Conservation (phyloP, 441 rosid species). For the Populus trichocarpa region DNA sequence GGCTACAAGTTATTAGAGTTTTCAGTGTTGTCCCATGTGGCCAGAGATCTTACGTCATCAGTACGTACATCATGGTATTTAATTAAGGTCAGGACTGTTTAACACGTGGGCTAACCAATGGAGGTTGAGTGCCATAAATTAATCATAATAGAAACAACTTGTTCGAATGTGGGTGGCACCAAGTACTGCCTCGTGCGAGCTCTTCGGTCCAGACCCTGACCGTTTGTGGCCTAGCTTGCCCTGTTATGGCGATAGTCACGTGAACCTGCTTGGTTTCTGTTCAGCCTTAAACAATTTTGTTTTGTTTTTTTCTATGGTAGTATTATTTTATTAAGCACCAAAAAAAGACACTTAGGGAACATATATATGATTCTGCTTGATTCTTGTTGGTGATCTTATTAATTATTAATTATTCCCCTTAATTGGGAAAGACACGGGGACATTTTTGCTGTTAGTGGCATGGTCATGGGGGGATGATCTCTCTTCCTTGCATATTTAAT, state of each 20-base stretch:
- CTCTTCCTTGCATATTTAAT: neutral
- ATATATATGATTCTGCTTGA: too few species aligned
- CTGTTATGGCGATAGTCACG: neutral
- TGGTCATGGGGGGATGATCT: neutral
- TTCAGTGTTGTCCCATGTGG: neutral
- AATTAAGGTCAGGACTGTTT: constrained; percentile 3
- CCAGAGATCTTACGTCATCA: neutral
- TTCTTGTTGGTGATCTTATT: too few species aligned
- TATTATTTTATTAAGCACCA: too few species aligned
- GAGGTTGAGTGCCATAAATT: neutral
- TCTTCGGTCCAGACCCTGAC: constrained; percentile 7
- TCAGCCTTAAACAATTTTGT: neutral
- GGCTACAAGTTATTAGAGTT: neutral
- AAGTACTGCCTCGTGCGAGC: neutral
- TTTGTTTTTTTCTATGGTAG: too few species aligned
- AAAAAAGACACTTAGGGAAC: too few species aligned
- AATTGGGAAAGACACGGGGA: constrained; percentile 11
- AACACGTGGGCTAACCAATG: constrained; percentile 1
- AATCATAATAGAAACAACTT: neutral
- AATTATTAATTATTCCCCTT: neutral
- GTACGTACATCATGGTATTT: neutral
- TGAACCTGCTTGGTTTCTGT: constrained; percentile 2
- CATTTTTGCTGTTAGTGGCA: constrained; percentile 9
- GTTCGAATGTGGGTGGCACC: constrained; percentile 13
- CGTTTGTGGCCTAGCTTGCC: neutral